Base-by-base conservation (phyloP, 495 filamentous ascomycete species). In the Neurospora terricola region DNA sequence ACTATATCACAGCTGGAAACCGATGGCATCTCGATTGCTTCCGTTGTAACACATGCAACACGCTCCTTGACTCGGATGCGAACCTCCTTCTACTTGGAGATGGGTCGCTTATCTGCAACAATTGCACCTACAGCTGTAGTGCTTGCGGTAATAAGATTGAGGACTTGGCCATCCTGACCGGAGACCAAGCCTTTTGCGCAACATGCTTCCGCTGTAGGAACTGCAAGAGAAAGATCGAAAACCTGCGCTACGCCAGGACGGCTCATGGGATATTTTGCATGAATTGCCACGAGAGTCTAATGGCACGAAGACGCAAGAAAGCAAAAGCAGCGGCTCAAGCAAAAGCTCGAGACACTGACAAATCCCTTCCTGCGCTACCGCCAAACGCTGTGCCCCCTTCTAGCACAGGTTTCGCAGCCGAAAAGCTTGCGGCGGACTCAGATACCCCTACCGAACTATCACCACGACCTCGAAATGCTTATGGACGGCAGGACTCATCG, bases 1-100 rank as follows among this genome's bases (percentile, higher is more conserved):
- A 72, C 62, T n/a, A 36, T 68, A n/a, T 38, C 27, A 11, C 78
- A 98, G 96, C 96, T 80, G 95, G 96, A 72, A 97, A 97, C 80
- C 90, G 96, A 88, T 99, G 96, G 96, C 96, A 99, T 87, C 94
- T 99, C 78, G 93, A 98, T 82, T 99, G 96, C 86, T 99, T 99
- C 82, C 92, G 95, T 78, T 99, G 96, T 86, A 97, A 97, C 81
- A 96, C 93, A 70, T 99, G 96, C 87, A 90, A 89, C 73, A 97
- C 94, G 40, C 88, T 98, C 37, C 91, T 99, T 82, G 96, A 99
- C 83, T 98, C 96, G 43, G 96, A 99, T 80, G 96, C 96, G 75
- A 98, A 99, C 81, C 92, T 99, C 42, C 88, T 99, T 48, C 90
- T 99, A 21, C 92, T 99, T 71, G 96, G 96, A 77, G 96, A 99